Base-by-base conservation (phyloP, 371 early-diverging fungal genomes). In the Coemansia sp. region DNA sequence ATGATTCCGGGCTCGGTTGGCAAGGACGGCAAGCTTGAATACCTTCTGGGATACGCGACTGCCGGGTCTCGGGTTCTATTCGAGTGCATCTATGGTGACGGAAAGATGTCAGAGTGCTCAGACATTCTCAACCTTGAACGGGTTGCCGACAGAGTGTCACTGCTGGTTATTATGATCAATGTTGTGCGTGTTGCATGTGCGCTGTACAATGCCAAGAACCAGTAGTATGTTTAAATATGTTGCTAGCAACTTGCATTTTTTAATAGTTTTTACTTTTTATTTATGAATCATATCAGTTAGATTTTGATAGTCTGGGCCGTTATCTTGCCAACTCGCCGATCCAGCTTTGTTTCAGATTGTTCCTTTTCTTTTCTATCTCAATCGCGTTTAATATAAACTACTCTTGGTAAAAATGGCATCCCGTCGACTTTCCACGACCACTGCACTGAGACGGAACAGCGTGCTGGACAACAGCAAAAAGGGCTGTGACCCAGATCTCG, bases 61-160 rank as follows among this genome's bases (percentile, higher is more conserved):
- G 81, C 80, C 0, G 80, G 80, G 2, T 64, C 79, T 16, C 58
- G 66, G 7, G 59, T 80, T 21, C 48, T 77, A 14, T 77, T 80
- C 37, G 69, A 72, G 61, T 76, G 78, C 51, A 80, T 80, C 7
- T 53, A 80, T 27, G 55, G 31, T 7, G 61, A 76, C 14, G 55
- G 47, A 18, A 26, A 67, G 24, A 67, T 80, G 70, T 21, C 56
- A 3, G 81, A 80, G 16, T 68, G 69, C 53, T 71, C 80, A 2
- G 58, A 78, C 21, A 67, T 80, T 3, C 13, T 80, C 3, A 56
- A 80, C 39, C 40, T 80, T 18, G 51, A 27, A 11, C 65, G 48
- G 29, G 4, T 71, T 1, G 22, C 54, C 0, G 80, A 80, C 50
- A 60, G 80, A 8, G 65, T 80, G 16, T 59, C 61, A 5, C 66